Percentiles rank a stretch among this genome's conserved stretches.
Conservation (phyloP, 1,139 yeast species). For the Taphrina flavorubra region DNA sequence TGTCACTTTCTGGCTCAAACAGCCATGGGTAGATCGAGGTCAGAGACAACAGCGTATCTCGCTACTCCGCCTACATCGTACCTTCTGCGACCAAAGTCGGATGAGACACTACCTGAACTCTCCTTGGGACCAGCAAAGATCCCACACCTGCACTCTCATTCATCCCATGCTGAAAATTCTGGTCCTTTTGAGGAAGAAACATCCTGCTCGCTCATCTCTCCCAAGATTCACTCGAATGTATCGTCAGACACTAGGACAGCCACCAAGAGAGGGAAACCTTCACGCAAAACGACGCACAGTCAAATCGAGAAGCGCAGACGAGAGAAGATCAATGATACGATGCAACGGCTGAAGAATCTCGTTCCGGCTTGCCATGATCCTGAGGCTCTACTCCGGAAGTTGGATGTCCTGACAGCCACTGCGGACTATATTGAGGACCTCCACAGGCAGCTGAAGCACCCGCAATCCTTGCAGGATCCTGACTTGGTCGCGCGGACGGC, state of each 20-base stretch:
- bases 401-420: slow-evolving; percentile 77
- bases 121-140: slow-evolving; percentile 17
- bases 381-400: slow-evolving; percentile 74
- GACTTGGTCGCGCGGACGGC: background rate
- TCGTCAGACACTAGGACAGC: background rate
- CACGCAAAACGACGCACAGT: slow-evolving; percentile 67
- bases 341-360: slow-evolving; percentile 75
- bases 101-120: slow-evolving; percentile 33
- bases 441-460: slow-evolving; percentile 38
- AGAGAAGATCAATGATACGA: slow-evolving; percentile 78
- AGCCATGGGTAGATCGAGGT: slow-evolving; percentile 10
- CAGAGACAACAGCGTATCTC: slow-evolving; percentile 17
- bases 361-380: slow-evolving; percentile 75
- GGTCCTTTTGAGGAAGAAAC: background rate
- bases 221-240: background rate
- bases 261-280: slow-evolving; percentile 39
- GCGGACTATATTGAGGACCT: slow-evolving; percentile 62
- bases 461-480: background rate
- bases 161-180: background rate
- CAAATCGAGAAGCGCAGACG: slow-evolving; percentile 81
- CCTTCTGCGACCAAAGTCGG: slow-evolving; percentile 11
- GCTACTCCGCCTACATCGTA: slow-evolving; percentile 36
- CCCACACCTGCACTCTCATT: slow-evolving; percentile 3
- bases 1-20: background rate
- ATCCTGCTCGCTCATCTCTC: background rate